Base-by-base conservation (phyloP, 306 rosid species). In the Abrus pulchellus region DNA sequence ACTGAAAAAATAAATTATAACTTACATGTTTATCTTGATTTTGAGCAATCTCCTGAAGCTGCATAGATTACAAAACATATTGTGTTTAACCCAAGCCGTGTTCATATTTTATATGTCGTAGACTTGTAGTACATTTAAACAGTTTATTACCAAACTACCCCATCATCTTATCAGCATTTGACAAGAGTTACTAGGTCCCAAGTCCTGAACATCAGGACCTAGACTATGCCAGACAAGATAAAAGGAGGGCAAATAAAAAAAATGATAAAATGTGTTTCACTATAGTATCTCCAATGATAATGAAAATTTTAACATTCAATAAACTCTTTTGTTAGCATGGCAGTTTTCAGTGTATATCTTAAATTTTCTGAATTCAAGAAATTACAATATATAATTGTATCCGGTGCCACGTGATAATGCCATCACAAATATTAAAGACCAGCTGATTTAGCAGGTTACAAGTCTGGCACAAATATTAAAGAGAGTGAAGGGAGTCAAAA, bases 21-120 rank as follows among this genome's bases (percentile, higher is more conserved):
- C 93, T 87, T 81, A 90, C 94, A 61, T 76, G 83, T 55, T 86
- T 75, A 83, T 75, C 83, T 71, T 88, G 87, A 71, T 68, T 72
- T 76, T 43, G 84, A 49, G 87, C 88, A 75, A 90, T 89, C 76
- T 89, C 93, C 12, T 66, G 56, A 83, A 92, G 91, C 97, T 92
- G 93, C 92, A 86, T 29, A 61, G 64, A 80, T 72, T 52, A 61
- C 54, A 48, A 77, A 55, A 66, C 8, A 66, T 14, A 55, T 28
- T 48, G 33, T 32, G 62, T 76, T 79, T 53, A 86, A 55, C 64
- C 52, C 33, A 75, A 62, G 27, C 40, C 20, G 20, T 62, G 28
- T 75, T 34, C 68, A 70, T 36, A 45, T 83, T 40, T 56, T 55
- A 72, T n/a, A 41, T 12, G 66, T 6, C 14, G 53, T 47, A 20